Evolutionary conservation across 1,284 basidiomycete genomes (phyloP).

Genomic region (Crucibulum cyathiforme): DNA sequence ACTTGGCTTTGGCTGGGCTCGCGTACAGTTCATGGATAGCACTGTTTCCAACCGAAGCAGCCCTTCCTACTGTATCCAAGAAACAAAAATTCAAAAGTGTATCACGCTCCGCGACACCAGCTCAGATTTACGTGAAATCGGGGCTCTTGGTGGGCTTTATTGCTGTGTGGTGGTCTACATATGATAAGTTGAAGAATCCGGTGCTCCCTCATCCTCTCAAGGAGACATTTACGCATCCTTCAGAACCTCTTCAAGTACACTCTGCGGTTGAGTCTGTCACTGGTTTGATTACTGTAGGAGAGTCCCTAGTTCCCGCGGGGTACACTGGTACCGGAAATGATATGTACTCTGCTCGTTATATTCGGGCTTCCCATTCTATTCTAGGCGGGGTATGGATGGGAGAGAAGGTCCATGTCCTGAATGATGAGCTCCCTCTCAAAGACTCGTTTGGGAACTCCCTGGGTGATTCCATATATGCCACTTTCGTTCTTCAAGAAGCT

Average conservation of each 20-base stretch:
- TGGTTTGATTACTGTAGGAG: conserved; percentile 80
- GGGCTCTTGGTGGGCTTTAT: conserved; percentile 39
- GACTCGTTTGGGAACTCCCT: conserved; percentile 63
- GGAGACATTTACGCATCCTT: conserved; percentile 59
- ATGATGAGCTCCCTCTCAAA: conserved; percentile 44
- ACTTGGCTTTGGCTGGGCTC: conserved; percentile 37
- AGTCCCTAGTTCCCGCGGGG: conserved; percentile 54
- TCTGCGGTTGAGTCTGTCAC: conserved; percentile 76
- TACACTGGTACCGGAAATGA: conserved; percentile 34
- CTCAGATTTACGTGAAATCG: conserved; percentile 31
- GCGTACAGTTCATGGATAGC: conserved; percentile 36
- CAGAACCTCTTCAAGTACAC: conserved; percentile 68
- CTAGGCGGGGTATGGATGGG: conserved; percentile 89
- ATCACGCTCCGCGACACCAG: conserved; percentile 16
- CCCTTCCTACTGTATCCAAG: conserved; percentile 12
- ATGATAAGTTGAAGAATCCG: conserved; percentile 52
- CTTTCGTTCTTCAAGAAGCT: conserved; percentile 88
- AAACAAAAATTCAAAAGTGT: conserved; percentile 24
- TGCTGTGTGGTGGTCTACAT: conserved; percentile 42
- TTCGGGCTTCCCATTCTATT: conserved; percentile 88
- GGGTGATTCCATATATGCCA: conserved; percentile 81
- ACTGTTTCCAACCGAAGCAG: conserved; percentile 10
- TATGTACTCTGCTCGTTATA: conserved; percentile 72
- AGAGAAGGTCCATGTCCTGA: conserved; percentile 49
- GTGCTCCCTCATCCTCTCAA: conserved; percentile 60